These are phyloP conservation scores for Rubroshorea leprosula DNA, from an alignment of 345 rosid species.

Conservation along the genomic window DNA sequence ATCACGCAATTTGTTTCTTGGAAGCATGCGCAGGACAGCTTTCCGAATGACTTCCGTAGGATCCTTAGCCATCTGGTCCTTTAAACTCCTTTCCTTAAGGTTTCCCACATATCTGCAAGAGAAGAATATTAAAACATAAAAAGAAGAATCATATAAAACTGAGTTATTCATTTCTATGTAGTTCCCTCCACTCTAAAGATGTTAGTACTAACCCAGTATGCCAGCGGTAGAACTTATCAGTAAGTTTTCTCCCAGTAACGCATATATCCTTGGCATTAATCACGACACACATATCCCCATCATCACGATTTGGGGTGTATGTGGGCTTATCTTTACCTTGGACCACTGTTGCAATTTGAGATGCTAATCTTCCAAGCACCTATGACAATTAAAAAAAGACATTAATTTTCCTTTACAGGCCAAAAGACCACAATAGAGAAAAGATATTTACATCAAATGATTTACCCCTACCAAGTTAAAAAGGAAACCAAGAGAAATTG, in stretches of 20 bases:
- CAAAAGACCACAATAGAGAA: background rate
- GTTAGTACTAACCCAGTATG: constrained; percentile 78
- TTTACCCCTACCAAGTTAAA: background rate
- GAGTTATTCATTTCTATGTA: background rate
- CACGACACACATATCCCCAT: constrained; percentile 95
- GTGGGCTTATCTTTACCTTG: constrained; percentile 99
- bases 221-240: constrained; percentile 82
- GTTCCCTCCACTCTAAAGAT: background rate
- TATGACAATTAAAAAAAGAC: constrained; percentile 15
- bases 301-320: constrained; percentile 80
- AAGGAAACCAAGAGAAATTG: background rate
- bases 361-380: constrained; percentile 97
- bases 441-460: background rate
- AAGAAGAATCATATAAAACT: background rate
- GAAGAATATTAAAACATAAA: constrained; percentile 12
- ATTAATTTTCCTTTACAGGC: background rate
- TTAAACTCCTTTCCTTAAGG: constrained; percentile 89
- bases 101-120: constrained; percentile 69
- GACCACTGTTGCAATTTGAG: constrained; percentile 82
- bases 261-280: constrained; percentile 87
- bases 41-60: constrained; percentile 97
- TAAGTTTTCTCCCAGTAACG: constrained; percentile 89
- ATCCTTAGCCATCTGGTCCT: constrained; percentile 91
- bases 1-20: constrained; percentile 89
- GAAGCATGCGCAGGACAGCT: constrained; percentile 97